A percentile compares a stretch with the other conserved stretches of the same genome.
phyloP scores from a whole-genome alignment of 768 basidiomycete species.

The Inosperma sp. region DNA sequence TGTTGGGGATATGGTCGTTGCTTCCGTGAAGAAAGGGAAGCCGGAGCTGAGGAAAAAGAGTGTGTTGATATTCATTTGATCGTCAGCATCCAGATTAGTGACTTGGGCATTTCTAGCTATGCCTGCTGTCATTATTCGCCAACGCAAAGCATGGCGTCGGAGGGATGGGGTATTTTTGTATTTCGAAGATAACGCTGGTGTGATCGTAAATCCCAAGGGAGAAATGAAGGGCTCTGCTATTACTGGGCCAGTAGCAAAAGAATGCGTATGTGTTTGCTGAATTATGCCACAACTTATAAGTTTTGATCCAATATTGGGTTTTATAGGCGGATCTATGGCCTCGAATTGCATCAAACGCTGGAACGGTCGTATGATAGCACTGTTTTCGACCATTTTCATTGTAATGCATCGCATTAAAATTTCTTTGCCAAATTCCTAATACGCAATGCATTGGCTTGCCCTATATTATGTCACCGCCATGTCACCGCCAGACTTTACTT shows the following conservation, averaged over 20 bases:
- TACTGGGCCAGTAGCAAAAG: conserved; percentile 97
- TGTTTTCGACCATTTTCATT: conserved; percentile 14
- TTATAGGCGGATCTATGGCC: conserved; percentile 95
- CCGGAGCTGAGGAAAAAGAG: conserved; percentile 99
- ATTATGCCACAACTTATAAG: not conserved
- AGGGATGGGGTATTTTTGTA: conserved; percentile 98
- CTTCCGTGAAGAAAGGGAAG: conserved; percentile 99
- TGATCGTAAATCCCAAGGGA: conserved; percentile 97
- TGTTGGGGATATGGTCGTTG: conserved; percentile 94
- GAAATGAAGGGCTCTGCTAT: conserved; percentile 99
- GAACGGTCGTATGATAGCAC: conserved; percentile 82
- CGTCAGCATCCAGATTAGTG: not conserved
- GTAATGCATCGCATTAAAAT: conserved; percentile 1
- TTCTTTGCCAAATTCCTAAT: not conserved
- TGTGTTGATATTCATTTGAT: conserved; percentile 38
- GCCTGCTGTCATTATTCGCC: conserved; percentile 95
- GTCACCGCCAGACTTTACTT: too few relatives aligned
- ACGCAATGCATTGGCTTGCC: too few relatives aligned
- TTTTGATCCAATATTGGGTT: not conserved
- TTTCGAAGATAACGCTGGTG: conserved; percentile 98
- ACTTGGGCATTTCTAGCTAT: conserved; percentile 57
- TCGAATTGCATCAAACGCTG: conserved; percentile 98
- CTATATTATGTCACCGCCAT: too few relatives aligned
- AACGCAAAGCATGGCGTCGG: conserved; percentile 98
- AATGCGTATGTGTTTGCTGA: conserved; percentile 71